A percentile compares a stretch with the other conserved stretches of the same genome.
Conservation (phyloP, 768 basidiomycete species). For the Cubamyces lactineus region DNA sequence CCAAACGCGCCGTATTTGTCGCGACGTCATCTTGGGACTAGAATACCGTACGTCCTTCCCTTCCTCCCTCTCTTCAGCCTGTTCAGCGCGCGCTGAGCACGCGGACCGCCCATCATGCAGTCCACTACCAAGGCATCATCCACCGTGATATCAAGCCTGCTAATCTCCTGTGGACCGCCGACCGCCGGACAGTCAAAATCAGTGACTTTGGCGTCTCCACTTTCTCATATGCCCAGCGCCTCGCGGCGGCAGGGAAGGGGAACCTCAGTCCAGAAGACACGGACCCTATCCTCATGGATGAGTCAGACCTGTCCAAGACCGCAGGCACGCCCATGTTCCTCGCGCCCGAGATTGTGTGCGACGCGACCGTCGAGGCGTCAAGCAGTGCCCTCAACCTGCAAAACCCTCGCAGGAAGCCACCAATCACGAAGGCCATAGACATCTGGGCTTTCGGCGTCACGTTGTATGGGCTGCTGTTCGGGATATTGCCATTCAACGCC, state of each 20-base stretch:
- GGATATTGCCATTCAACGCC: slow-evolving; percentile 75
- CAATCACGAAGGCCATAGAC: slow-evolving; percentile 92
- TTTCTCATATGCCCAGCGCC: slow-evolving; percentile 86
- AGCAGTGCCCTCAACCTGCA: slow-evolving; percentile 40
- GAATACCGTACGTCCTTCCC: slow-evolving; percentile 78
- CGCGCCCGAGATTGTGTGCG: slow-evolving; percentile 91
- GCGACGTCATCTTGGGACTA: slow-evolving; percentile 92
- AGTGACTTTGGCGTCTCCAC: slow-evolving; percentile 98
- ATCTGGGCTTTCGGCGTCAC: slow-evolving; percentile 98
- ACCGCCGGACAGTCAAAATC: slow-evolving; percentile 91
- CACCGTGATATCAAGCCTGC: slow-evolving; percentile 99
- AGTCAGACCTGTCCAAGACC: slow-evolving; percentile 84
- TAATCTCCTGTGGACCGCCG: slow-evolving; percentile 89
- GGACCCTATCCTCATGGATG: slow-evolving; percentile 75
- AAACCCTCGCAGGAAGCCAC: slow-evolving; percentile 45
- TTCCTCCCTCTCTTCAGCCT: slow-evolving; percentile 21
- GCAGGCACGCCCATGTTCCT: slow-evolving; percentile 97
- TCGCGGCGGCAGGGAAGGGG: slow-evolving; percentile 62
- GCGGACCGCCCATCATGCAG: slow-evolving; percentile 44
- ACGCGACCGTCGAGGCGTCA: slow-evolving; percentile 39
- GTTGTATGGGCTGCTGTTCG: slow-evolving; percentile 92
- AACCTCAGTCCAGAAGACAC: slow-evolving; percentile 37
- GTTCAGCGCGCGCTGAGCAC: not conserved
- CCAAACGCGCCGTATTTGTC: slow-evolving; percentile 84
- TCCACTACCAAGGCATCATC: slow-evolving; percentile 97